Base-by-base conservation (phyloP, 805 yeast species). In the Lipomyces sp. region DNA sequence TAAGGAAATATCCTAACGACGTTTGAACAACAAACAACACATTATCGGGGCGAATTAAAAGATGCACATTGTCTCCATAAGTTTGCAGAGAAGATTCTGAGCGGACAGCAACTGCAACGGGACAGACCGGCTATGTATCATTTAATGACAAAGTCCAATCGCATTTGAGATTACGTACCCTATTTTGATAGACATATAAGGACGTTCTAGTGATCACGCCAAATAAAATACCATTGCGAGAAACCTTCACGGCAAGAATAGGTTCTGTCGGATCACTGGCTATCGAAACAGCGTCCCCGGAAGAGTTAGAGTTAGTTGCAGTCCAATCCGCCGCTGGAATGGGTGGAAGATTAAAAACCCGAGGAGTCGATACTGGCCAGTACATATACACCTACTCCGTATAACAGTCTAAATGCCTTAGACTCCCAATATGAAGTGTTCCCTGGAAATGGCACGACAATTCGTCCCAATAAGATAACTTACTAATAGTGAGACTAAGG, bases 41-140 rank as follows among this genome's bases (percentile, higher is more conserved):
- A 68, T 81, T 85, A 37, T 82, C 80, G 39, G 83, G 81, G 1
- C 83, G 77, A 45, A 82, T 74, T 53, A 73, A 73, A 7, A 85
- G 73, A 32, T 76, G 72, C 33, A 71, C 57, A 73, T 86, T 86
- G 7, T 71, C 64, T 0, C 90, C 90, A 75, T 82, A 83, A 29
- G 76, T 76, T 33, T 78, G 76, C 15, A 86, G 65, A 2, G 87
- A 83, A 29, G 78, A 77, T 30, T 72, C 71, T 0, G 83, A 76
- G 63, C 90, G 75, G 5, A 78, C 75, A 70, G 85, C 86, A 2
- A 80, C 80, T 8, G 84, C 81, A 3, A 86, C 75, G 1, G 87
- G 86, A 13, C 83, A 76, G 57, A 81, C 76, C 2, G 85, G 83
- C 66, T 76, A 64, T 32, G 69, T 24, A 29, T 11, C 33, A 45